Base-by-base conservation (phyloP, 108 stramenopile genomes). In the Cyclotella cryptica region DNA sequence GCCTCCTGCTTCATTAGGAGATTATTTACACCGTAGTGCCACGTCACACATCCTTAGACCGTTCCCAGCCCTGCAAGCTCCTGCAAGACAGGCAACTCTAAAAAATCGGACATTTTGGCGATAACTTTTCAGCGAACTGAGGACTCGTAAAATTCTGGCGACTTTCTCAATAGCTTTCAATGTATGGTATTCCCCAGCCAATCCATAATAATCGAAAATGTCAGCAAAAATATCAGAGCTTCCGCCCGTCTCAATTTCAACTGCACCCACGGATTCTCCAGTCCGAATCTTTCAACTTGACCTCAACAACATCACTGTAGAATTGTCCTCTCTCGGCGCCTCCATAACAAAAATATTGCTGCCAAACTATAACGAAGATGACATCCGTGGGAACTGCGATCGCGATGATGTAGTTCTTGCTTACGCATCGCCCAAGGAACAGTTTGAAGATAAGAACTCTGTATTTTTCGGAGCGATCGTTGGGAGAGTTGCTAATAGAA, bases 401-500 rank as follows among this genome's bases (percentile, higher is more conserved):
- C 59, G 69, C 22, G 80, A 81, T 39, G 91, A 94, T 57, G 84
- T 92, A 19, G 91, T 91, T 3, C 57, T 89, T n/a, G 88, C 90
- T 0, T 94, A 90, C 72, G 75, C 76, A 17, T 81, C 86, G 6
- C 75, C 83, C 4, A 45, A 47, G 40, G 74, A 77, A 12, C 80
- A 84, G 72, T 71, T 77, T 41, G 6, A 74, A 35, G 72, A 83
- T 60, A 66, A 68, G 12, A 93, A 93, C 58, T 80, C 88, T 28
- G 69, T 78, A 6, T 97, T 84, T 60, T 93, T 92, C 55, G 85
- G 89, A 9, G 77, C 64, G 14, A 87, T 91, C 24, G 92, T 92
- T 2, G 96, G 96, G 0, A 84, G 96, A 40, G 93, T 93, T 58
- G 93, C 93, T 7, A 97, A 97, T 86, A 84, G 96, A 52, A 93